Percentiles rank a stretch among this genome's conserved stretches.
Evolutionary conservation across 2,329 filamentous ascomycete species (phyloP).

Genomic region (Phaeosphaeria sp.): DNA sequence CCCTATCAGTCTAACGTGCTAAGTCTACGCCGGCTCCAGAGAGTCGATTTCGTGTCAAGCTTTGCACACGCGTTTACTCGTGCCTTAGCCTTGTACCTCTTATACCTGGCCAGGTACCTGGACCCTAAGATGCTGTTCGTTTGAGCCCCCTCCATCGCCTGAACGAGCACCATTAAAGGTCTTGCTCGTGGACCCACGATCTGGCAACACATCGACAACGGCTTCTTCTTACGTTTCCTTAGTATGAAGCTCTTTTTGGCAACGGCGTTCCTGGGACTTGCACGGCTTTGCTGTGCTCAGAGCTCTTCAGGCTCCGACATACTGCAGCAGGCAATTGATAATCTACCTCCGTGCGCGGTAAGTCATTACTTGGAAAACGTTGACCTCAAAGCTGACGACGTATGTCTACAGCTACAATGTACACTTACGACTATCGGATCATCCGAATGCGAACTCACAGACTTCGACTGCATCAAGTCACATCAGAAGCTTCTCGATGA

Average conservation of each 20-base stretch:
- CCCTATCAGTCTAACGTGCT: neutral
- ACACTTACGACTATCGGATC: slow-evolving; percentile 23
- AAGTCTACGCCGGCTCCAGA: neutral
- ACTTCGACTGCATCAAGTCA: slow-evolving; percentile 31
- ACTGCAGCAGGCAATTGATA: slow-evolving; percentile 9
- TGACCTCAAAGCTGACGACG: neutral
- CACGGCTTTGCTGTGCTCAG: slow-evolving; percentile 9
- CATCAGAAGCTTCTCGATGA: slow-evolving; percentile 21
- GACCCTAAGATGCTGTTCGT: neutral
- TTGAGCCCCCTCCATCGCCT: neutral
- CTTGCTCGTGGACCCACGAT: neutral
- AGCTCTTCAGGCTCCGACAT: slow-evolving; percentile 11
- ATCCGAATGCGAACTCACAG: slow-evolving; percentile 32
- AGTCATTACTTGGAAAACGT: neutral
- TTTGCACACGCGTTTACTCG: neutral
- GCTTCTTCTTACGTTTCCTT: neutral
- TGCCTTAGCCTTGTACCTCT: neutral
- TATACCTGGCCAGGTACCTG: neutral
- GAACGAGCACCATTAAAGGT: neutral
- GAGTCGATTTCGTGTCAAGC: neutral
- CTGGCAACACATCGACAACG: neutral
- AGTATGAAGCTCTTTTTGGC: slow-evolving; percentile 6
- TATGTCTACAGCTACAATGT: slow-evolving; percentile 24
- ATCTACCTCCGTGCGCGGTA: slow-evolving; percentile 18
- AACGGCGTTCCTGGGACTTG: slow-evolving; percentile 3